phyloP scores from a whole-genome alignment of 2,329 filamentous ascomycete genomes.

The Fusarium fracticaudum region DNA sequence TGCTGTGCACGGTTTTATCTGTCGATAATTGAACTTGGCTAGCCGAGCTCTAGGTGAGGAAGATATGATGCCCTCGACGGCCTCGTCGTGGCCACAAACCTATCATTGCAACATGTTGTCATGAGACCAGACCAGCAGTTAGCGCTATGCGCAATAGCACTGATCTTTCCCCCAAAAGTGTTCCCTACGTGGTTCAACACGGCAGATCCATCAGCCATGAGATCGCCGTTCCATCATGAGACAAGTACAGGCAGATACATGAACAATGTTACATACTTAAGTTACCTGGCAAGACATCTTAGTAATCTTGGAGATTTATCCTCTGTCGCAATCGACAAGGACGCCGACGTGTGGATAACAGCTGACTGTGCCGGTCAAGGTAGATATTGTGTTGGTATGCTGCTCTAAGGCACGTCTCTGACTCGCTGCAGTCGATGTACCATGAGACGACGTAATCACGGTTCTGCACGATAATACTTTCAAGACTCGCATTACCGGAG shows the following conservation, averaged over 20 bases:
- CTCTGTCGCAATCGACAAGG: background rate
- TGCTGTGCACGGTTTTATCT: background rate
- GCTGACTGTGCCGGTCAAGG: conserved; percentile 5
- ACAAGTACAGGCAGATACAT: conserved; percentile 11
- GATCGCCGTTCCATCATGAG: conserved; percentile 11
- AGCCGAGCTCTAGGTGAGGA: background rate
- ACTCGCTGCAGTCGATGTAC: conserved; percentile 1
- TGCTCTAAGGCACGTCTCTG: background rate
- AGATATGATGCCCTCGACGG: background rate
- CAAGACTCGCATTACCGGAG: background rate
- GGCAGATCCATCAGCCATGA: background rate
- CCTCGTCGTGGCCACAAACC: background rate
- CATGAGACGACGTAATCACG: background rate
- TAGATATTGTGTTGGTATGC: background rate
- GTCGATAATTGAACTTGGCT: background rate
- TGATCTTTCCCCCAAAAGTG: background rate
- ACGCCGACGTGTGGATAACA: background rate
- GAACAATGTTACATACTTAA: background rate
- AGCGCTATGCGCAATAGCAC: no score
- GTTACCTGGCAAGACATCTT: background rate
- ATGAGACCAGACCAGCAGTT: background rate
- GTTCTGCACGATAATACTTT: background rate
- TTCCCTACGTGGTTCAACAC: background rate
- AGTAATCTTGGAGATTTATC: background rate
- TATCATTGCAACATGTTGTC: no score